Percentiles rank a stretch among this genome's conserved stretches.
phyloP scores from a whole-genome alignment of 352 stramenopile species.

The Phytophthora pisi region DNA sequence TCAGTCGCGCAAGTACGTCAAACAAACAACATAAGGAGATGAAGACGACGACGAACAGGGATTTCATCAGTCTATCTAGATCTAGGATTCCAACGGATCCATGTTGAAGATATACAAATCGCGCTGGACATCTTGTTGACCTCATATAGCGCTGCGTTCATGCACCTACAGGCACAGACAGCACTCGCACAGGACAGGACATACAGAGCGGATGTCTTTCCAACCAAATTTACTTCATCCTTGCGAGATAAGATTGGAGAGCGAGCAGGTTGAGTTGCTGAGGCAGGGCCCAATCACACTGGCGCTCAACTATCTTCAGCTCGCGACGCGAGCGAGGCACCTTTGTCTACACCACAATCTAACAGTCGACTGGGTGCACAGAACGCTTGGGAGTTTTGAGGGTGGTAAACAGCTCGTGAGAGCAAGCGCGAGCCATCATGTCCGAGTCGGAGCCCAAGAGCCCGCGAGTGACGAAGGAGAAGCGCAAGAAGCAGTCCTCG shows the following conservation, averaged over 20 bases:
- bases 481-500: constrained; percentile 41
- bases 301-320: background rate
- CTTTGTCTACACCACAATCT: constrained; percentile 10
- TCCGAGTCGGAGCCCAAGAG: constrained; percentile 35
- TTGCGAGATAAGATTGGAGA: constrained; percentile 3
- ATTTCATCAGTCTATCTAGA: background rate
- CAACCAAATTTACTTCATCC: constrained; percentile 7
- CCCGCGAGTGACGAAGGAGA: constrained; percentile 33
- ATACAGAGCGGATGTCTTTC: background rate
- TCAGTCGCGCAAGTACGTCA: no score
- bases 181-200: no score
- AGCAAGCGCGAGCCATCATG: constrained; percentile 16
- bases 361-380: constrained; percentile 21
- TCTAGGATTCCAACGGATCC: background rate
- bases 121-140: background rate
- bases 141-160: background rate
- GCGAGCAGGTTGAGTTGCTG: constrained; percentile 8
- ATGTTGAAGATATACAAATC: constrained; percentile 1
- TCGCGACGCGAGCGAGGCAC: background rate
- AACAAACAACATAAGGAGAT: background rate
- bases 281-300: constrained; percentile 10
- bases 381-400: constrained; percentile 2
- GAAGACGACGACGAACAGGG: background rate
- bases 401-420: constrained; percentile 8
- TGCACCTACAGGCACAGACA: background rate